Percentiles rank a stretch among this genome's conserved stretches.
Evolutionary conservation across 495 filamentous ascomycete species (phyloP).

Genomic region (Staphylotrichum longicolle): DNA sequence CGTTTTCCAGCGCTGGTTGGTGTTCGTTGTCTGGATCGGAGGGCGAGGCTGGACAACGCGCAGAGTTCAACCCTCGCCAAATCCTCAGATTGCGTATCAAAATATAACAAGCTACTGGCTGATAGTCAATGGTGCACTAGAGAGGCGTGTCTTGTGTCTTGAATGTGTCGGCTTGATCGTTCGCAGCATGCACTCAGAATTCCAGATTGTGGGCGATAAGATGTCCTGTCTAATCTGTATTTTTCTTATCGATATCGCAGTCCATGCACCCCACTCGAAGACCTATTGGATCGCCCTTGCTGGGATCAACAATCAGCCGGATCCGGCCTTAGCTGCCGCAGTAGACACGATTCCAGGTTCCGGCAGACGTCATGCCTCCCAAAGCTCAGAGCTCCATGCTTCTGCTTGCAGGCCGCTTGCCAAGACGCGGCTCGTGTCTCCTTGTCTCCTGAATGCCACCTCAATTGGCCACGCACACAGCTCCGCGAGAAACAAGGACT

Average conservation of each 20-base stretch:
- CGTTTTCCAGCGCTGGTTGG: not conserved
- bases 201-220: conserved; percentile 17
- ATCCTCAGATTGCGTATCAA: too few relatives aligned
- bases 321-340: not conserved
- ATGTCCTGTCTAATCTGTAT: not conserved
- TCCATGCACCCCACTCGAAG: not conserved
- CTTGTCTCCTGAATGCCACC: conserved; percentile 5
- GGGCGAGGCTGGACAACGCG: too few relatives aligned
- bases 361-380: conserved; percentile 11
- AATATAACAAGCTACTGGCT: too few relatives aligned
- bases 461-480: conserved; percentile 12
- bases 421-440: conserved; percentile 9
- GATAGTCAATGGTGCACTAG: too few relatives aligned
- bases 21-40: not conserved
- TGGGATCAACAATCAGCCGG: conserved; percentile 19
- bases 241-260: too few relatives aligned
- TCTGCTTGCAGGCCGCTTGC: not conserved
- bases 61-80: too few relatives aligned
- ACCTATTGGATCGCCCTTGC: not conserved
- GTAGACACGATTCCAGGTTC: conserved; percentile 13
- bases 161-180: too few relatives aligned
- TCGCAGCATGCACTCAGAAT: conserved; percentile 3
- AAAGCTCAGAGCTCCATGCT: too few relatives aligned
- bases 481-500: not conserved
- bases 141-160: too few relatives aligned